phyloP scores from a whole-genome alignment of 768 basidiomycete species.

The Gloeopeniophorella convolvens region DNA sequence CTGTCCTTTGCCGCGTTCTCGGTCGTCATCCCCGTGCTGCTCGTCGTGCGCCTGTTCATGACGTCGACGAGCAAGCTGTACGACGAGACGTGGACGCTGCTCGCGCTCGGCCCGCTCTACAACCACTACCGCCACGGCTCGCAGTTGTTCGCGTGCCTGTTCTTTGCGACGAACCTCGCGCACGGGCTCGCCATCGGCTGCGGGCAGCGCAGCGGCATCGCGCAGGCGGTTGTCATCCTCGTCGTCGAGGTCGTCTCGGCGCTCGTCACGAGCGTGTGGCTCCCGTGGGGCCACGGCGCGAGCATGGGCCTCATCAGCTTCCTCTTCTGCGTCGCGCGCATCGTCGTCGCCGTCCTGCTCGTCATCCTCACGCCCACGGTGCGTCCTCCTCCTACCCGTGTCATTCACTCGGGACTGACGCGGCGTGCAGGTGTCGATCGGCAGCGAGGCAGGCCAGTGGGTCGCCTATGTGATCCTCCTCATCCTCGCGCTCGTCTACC shows the following conservation, averaged over 20 bases:
- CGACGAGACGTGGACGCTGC: constrained; percentile 87
- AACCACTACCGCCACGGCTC: constrained; percentile 91
- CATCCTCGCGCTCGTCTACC: constrained; percentile 74
- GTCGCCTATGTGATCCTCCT: constrained; percentile 89
- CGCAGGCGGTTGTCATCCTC: constrained; percentile 86
- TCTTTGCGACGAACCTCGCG: constrained; percentile 76
- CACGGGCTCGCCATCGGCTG: constrained; percentile 84
- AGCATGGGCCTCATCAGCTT: constrained; percentile 97
- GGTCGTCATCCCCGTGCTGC: constrained; percentile 63
- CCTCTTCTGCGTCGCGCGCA: constrained; percentile 84
- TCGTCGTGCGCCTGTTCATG: constrained; percentile 71
- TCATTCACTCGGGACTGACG: too few species aligned
- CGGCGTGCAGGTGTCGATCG: constrained; percentile 79
- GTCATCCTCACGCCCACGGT: constrained; percentile 89
- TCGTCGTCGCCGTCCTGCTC: constrained; percentile 82
- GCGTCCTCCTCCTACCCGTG: too few species aligned
- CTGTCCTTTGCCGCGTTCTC: constrained; percentile 78
- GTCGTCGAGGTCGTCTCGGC: constrained; percentile 84
- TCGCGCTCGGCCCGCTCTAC: constrained; percentile 87
- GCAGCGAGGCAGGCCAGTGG: constrained; percentile 79
- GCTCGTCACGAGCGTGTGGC: constrained; percentile 86
- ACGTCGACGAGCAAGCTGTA: constrained; percentile 88
- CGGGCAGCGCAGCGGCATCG: constrained; percentile 84
- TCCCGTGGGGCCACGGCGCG: constrained; percentile 95
- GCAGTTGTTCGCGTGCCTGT: constrained; percentile 77